Percentiles rank a stretch among this genome's conserved stretches.
These are phyloP conservation scores for Irpex sp. DNA, from an alignment of 1,284 basidiomycete species.

Conservation along the genomic window DNA sequence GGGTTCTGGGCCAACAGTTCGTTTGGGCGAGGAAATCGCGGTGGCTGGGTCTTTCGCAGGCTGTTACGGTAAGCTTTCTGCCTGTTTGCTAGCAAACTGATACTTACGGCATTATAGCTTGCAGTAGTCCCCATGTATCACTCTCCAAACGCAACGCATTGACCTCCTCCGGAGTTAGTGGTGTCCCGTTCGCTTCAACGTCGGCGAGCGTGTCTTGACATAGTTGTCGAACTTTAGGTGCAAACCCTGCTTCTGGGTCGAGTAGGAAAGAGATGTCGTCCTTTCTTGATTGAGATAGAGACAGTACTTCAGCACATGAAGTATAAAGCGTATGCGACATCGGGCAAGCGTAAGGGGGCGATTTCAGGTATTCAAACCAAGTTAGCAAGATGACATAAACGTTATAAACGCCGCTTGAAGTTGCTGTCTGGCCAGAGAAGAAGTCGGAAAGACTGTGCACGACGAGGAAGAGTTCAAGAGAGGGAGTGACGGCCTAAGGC, in stretches of 20 bases:
- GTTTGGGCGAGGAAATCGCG: constrained; percentile 42
- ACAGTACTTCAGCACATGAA: constrained; percentile 63
- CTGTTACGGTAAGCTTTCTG: constrained; percentile 30
- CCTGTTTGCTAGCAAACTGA: neutral
- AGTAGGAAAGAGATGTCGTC: constrained; percentile 60
- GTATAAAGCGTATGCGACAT: constrained; percentile 44
- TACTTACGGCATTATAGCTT: constrained; percentile 66
- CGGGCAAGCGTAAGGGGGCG: neutral
- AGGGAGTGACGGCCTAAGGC: no score
- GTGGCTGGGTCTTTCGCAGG: constrained; percentile 56
- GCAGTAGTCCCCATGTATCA: constrained; percentile 79
- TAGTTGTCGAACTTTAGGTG: constrained; percentile 59
- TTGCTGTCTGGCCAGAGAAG: no score
- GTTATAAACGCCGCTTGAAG: no score
- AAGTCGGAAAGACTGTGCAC: no score
- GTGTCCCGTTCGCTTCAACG: constrained; percentile 37
- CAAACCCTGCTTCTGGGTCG: constrained; percentile 64
- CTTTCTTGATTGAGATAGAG: constrained; percentile 50
- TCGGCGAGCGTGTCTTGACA: constrained; percentile 58
- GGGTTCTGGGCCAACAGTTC: constrained; percentile 63
- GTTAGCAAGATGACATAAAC: no score
- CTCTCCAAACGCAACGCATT: constrained; percentile 68
- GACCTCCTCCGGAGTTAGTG: constrained; percentile 44
- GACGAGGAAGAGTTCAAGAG: no score
- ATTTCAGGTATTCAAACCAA: neutral